A percentile compares a stretch with the other conserved stretches of the same genome.
These are phyloP conservation scores for Mucor saturninus DNA, from an alignment of 371 early-diverging fungal genomes.

Conservation along the genomic window DNA sequence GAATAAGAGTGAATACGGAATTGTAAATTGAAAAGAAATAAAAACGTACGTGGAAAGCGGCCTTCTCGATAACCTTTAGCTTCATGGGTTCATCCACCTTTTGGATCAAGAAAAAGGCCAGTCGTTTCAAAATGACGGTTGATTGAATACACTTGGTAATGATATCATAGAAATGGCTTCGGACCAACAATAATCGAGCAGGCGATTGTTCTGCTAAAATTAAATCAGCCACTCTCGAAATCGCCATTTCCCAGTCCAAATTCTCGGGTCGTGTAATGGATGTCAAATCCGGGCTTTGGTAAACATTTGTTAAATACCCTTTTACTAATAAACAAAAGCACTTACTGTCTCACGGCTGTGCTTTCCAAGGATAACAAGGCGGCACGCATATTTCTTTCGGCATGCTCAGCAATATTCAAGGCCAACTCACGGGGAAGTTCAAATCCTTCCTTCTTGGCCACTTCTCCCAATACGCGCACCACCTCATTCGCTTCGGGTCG, in stretches of 20 bases:
- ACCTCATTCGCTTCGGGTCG: slow-evolving; percentile 81
- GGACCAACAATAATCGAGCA: slow-evolving; percentile 67
- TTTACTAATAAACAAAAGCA: not conserved
- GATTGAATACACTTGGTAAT: slow-evolving; percentile 91
- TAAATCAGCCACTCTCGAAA: slow-evolving; percentile 67
- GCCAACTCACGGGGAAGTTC: slow-evolving; percentile 71
- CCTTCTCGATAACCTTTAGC: slow-evolving; percentile 69
- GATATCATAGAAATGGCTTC: slow-evolving; percentile 86
- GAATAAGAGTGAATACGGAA: not conserved
- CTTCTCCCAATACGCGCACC: slow-evolving; percentile 62
- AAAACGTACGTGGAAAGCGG: slow-evolving; percentile 77
- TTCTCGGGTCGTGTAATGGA: slow-evolving; percentile 62
- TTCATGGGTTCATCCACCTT: slow-evolving; percentile 68
- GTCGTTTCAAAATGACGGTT: slow-evolving; percentile 67
- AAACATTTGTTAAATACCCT: slow-evolving; percentile 32
- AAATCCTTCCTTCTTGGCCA: slow-evolving; percentile 83
- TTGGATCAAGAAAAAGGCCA: slow-evolving; percentile 74
- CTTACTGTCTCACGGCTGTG: slow-evolving; percentile 76
- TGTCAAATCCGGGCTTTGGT: slow-evolving; percentile 35
- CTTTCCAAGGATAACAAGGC: slow-evolving; percentile 93
- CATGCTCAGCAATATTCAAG: slow-evolving; percentile 65
- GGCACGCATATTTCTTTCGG: slow-evolving; percentile 88
- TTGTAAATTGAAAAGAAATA: not conserved
- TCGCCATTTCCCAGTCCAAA: slow-evolving; percentile 92
- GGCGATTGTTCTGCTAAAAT: slow-evolving; percentile 83